Conservation (phyloP, 768 basidiomycete species). For the Clitopilus passeckerianus region DNA sequence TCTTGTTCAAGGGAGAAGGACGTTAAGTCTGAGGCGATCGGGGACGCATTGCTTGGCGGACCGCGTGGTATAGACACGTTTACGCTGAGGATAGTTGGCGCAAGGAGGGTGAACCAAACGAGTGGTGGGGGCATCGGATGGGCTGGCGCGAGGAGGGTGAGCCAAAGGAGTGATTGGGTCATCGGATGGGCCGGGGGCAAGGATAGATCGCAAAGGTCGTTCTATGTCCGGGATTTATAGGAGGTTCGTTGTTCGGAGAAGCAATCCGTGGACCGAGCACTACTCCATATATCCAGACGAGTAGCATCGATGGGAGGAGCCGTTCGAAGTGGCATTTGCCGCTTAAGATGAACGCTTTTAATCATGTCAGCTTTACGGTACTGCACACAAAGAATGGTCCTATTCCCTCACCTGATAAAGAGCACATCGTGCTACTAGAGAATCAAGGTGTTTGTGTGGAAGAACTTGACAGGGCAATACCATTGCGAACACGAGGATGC, state of each 20-base stretch:
- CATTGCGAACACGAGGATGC: too few species aligned
- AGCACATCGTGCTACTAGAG: too few species aligned
- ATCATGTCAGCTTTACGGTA: too few species aligned
- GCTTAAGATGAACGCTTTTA: too few species aligned
- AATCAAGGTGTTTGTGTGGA: too few species aligned
- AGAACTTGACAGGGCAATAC: too few species aligned
- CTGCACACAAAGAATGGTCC: too few species aligned
- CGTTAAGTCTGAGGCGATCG: slow-evolving; percentile 41
- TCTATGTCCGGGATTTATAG: background rate
- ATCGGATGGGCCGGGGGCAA: slow-evolving; percentile 3
- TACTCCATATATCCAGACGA: background rate
- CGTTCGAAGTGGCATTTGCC: background rate
- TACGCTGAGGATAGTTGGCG: slow-evolving; percentile 5
- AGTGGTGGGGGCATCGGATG: slow-evolving; percentile 7
- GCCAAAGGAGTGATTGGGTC: slow-evolving; percentile 6
- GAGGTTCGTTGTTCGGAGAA: background rate
- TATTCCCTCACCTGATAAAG: too few species aligned
- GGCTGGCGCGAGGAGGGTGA: background rate
- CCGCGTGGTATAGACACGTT: slow-evolving; percentile 35
- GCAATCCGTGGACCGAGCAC: background rate
- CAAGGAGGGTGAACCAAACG: background rate
- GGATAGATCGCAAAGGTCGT: slow-evolving; percentile 2
- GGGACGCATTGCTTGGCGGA: slow-evolving; percentile 27
- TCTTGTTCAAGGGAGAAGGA: slow-evolving; percentile 71
- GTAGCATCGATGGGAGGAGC: background rate